Base-by-base conservation (phyloP, 352 stramenopile genomes). In the Phytophthora pisi region DNA sequence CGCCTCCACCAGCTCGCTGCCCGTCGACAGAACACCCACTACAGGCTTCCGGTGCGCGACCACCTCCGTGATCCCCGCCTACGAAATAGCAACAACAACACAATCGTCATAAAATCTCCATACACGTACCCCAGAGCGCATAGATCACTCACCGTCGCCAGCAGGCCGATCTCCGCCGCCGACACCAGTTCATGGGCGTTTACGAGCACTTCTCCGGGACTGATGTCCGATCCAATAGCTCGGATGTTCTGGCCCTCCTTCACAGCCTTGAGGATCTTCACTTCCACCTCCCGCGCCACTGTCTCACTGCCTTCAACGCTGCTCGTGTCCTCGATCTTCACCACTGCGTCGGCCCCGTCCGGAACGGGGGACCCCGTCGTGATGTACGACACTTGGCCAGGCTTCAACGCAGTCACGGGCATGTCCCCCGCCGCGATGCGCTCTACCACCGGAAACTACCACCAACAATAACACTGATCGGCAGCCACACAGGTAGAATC, bases 11-110 rank as follows among this genome's bases (percentile, higher is more conserved):
- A 99, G 78, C 78, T 99, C 97, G 61, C 95, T 98, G 8, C 97
- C 97, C 0, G 97, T 99, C 5, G 96, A 99, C 7, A 99, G 69
- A 42, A 99, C 89, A 36, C 93, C 96, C 5, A 99, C 84, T 2
- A 86, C 70, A 6, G 95, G 90, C 8, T 73, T 75, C 2, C 79
- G 61, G 30, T 94, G 82, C 15, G 95, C 87, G n/a, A 57, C 42
- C 16, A 99, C 84, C 13, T 85, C 51, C 2, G 78, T 72, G 31
- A 95, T 66, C 1, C 95, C 95, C 16, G 83, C 77, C 86, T 95
- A 73, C 13, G 13, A 51, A 54, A n/a, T 28, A 66, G 43, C 3
- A 28, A 47, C 47, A 20, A 4, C 16, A 20, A 8, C 10, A 58
- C 36, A n/a, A 55, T 3, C 38, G 60, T 31, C 6, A 20, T 6